Evolutionary conservation across 192 early-diverging fungal genomes (phyloP), one percentile per base, ranked within the genome.

Genomic region (Gonapodya prolifera): DNA sequence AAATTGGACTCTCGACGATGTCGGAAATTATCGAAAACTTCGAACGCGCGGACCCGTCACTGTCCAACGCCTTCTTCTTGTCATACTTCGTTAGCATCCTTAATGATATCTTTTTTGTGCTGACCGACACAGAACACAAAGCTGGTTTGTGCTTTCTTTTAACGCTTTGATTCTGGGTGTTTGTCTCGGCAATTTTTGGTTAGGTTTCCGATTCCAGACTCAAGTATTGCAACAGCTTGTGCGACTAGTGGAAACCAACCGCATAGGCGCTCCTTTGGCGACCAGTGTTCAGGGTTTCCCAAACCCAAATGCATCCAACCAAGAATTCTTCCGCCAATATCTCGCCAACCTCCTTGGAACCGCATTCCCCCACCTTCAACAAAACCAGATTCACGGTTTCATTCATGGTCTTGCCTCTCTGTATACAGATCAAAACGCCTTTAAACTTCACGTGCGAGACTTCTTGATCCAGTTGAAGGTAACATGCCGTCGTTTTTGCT

Each of bases 121-220:
- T 99, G 34, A 96, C 96, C 1, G 95, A 95, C 85, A 92, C 94
- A 69, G 94, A 95, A 81, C 97, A 99, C 87, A 98, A 97, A 88
- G 92, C 93, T 82, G 96, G 93, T 92, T 87, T 35, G 80, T 80
- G 74, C 18, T 2, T 34, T 17, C 35, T 35, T 13, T 30, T 34
- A 28, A 32, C 34, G 29, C 34, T 1, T 61, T 16, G 8, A 61
- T 61, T 8, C 8, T 16, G 23, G 8, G 45, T 61, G 23, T 76
- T 13, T 35, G 18, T 73, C 77, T 30, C 30, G 76, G 34, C 1
- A 77, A 77, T 74, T 77, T 61, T 29, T 79, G 16, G 77, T 35
- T 79, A 92, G 92, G 96, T 71, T 99, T 98, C 87, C 93, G 92
- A 81, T 86, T 90, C 45, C 98, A 99, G 81, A 92, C 89, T 81